Base-by-base conservation (phyloP, 495 filamentous ascomycete genomes). In the Penicillium daleae region DNA sequence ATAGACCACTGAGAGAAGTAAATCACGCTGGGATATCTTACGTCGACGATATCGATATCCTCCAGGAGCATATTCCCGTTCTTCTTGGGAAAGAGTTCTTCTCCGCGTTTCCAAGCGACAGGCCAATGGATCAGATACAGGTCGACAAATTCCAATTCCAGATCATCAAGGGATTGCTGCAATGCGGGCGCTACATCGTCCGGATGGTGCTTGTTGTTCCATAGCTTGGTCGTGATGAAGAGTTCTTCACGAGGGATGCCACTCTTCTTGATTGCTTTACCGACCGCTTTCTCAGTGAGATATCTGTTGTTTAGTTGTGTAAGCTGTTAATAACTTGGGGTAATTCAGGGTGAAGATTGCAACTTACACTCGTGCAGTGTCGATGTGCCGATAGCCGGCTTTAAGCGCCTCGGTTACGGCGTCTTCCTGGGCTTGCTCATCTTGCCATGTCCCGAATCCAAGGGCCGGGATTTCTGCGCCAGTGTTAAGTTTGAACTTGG, bases 101-200 rank as follows among this genome's bases (percentile, higher is more conserved):
- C 27, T 7, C 73, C 73, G 1, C 71, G 61, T 50, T 66, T 65
- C 62, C 82, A 84, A 4, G 83, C 77, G 9, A 79, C 76, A 6
- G 84, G 86, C 73, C 80, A 90, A 70, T 90, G 89, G 65, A 92
- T 89, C 56, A 89, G 73, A 60, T 83, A 88, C 9, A 91, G 80
- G 68, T 91, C 89, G 44, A 92, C 74, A 69, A 90, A 90, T 33
- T 83, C 81, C 8, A 87, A 68, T 13, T 78, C 82, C 29, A 89
- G 82, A 57, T 89, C 85, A 22, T 73, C 69, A 8, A 90, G 76
- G 8, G 88, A 87, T 62, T 84, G 80, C 60, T 86, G 78, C 62
- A 86, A 64, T 13, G 87, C 86, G 2, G 72, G 72, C 59, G 75
- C 76, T 3, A 87, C 89, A 35, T 85, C 84, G 13, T 85, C 78